Evolutionary conservation across 2,329 filamentous ascomycete species (phyloP).

Genomic region (Didymella exigua): DNA sequence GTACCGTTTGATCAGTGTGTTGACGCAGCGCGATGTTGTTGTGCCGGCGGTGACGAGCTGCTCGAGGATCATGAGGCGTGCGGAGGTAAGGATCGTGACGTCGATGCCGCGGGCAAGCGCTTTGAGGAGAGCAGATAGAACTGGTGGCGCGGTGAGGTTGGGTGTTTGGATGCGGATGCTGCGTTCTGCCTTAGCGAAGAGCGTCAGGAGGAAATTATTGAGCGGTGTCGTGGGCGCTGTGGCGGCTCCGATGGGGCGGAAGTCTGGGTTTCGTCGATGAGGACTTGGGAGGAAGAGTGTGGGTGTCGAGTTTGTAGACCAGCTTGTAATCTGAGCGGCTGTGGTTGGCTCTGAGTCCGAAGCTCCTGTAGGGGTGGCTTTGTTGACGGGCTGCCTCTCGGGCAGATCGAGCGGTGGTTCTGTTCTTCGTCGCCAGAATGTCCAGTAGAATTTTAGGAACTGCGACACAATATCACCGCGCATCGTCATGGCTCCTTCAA

Average conservation of each 20-base stretch:
- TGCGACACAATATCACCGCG: constrained; percentile 64
- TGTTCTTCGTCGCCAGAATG: constrained; percentile 65
- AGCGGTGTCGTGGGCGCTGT: constrained; percentile 69
- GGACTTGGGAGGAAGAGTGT: constrained; percentile 75
- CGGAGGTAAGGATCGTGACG: constrained; percentile 70
- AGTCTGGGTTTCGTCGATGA: constrained; percentile 71
- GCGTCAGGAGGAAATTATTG: constrained; percentile 67
- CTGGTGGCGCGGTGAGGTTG: constrained; percentile 72
- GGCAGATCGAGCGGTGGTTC: constrained; percentile 1
- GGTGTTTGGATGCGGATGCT: constrained; percentile 76
- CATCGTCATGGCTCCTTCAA: constrained; percentile 75
- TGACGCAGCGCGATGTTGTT: constrained; percentile 70
- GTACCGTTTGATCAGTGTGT: constrained; percentile 64
- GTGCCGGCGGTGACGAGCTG: constrained; percentile 81
- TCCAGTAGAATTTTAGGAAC: constrained; percentile 70
- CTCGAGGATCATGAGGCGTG: constrained; percentile 75
- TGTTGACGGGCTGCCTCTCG: background rate
- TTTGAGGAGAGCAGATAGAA: constrained; percentile 65
- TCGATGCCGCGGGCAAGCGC: constrained; percentile 70
- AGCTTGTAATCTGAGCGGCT: background rate
- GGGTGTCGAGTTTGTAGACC: constrained; percentile 42
- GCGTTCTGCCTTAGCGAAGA: constrained; percentile 63
- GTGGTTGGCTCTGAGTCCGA: background rate
- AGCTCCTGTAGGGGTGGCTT: background rate
- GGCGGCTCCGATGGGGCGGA: constrained; percentile 52